Conservation (phyloP, 352 stramenopile species). For the Thalassiosira allenii region DNA sequence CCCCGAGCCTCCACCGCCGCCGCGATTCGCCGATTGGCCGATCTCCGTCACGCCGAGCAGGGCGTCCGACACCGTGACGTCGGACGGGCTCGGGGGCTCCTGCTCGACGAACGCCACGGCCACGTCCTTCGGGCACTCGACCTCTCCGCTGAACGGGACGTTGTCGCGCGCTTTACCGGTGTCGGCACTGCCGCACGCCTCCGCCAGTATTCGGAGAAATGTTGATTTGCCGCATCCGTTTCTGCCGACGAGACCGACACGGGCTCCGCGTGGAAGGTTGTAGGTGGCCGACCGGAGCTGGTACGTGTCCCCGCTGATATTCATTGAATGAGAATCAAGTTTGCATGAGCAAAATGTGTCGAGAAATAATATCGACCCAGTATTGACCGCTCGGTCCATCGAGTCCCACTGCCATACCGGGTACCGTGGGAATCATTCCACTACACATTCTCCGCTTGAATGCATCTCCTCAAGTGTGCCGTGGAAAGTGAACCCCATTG, state of each 20-base stretch:
- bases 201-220: conserved; percentile 77
- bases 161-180: conserved; percentile 44
- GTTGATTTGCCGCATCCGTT: conserved; percentile 75
- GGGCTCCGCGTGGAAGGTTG: conserved; percentile 66
- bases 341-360: neutral
- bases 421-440: too few species aligned
- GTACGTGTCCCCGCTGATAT: conserved; percentile 67
- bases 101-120: conserved; percentile 81
- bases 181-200: conserved; percentile 43
- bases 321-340: too few species aligned
- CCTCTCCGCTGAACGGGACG: conserved; percentile 69
- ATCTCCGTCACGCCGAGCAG: conserved; percentile 67
- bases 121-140: conserved; percentile 61
- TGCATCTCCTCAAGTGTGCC: too few species aligned
- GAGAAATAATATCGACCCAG: too few species aligned
- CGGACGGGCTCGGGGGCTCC: conserved; percentile 71
- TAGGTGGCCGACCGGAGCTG: conserved; percentile 76
- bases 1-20: conserved; percentile 1
- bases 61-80: conserved; percentile 77
- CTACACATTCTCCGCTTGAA: too few species aligned
- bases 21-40: neutral
- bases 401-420: too few species aligned
- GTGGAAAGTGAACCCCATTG: too few species aligned
- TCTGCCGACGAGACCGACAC: conserved; percentile 71
- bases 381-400: too few species aligned